Percentiles rank a stretch among this genome's conserved stretches.
Conservation (phyloP, 2,329 filamentous ascomycete species). For the Podosphaera fusca region DNA sequence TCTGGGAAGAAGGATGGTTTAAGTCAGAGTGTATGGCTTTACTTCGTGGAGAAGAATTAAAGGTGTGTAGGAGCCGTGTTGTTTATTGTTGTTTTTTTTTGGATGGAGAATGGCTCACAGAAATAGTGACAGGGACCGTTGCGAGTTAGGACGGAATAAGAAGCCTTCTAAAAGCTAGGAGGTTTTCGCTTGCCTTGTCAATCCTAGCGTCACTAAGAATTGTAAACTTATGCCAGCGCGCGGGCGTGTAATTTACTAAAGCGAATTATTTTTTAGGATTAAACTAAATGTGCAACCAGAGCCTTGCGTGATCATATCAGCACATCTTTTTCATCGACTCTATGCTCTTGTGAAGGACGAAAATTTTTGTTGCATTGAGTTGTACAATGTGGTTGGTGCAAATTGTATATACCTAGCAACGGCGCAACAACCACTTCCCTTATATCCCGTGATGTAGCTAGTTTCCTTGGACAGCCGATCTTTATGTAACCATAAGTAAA, state of each 20-base stretch:
- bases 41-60: background rate
- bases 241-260: background rate
- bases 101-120: background rate
- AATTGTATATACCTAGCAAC: conserved; percentile 1
- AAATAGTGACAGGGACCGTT: background rate
- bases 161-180: background rate
- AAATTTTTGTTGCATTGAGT: background rate
- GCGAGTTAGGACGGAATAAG: background rate
- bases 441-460: too few species aligned
- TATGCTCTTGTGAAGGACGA: too few species aligned
- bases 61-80: background rate
- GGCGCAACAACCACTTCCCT: background rate
- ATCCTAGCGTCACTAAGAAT: background rate
- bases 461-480: too few species aligned
- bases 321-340: too few species aligned
- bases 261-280: too few species aligned
- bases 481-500: too few species aligned
- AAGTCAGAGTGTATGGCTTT: background rate
- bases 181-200: background rate
- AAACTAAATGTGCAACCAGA: too few species aligned
- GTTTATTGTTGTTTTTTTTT: background rate
- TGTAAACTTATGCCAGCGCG: background rate
- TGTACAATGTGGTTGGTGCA: background rate
- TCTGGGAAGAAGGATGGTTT: background rate
- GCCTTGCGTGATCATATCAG: too few species aligned